Evolutionary conservation across 805 yeast species (phyloP).

Genomic region (Cyberlindnera euphorbiae): DNA sequence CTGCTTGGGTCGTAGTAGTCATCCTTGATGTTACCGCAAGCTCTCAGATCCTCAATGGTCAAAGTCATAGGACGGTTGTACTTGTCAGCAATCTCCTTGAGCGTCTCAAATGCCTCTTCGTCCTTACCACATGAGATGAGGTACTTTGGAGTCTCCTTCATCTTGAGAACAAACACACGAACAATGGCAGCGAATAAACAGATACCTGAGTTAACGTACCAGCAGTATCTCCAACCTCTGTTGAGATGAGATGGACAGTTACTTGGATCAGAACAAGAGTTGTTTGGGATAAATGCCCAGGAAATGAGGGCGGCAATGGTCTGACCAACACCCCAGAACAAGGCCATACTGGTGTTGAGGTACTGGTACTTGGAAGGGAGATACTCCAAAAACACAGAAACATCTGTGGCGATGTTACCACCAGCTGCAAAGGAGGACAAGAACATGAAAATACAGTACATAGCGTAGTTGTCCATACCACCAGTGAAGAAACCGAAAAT

Average conservation of each 20-base stretch:
- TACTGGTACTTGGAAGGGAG: constrained; percentile 46
- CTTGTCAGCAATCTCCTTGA: constrained; percentile 42
- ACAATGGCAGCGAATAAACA: constrained; percentile 43
- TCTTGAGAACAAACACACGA: constrained; percentile 37
- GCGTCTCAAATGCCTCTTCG: constrained; percentile 39
- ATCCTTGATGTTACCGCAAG: constrained; percentile 37
- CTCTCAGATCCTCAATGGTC: constrained; percentile 42
- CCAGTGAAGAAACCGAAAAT: constrained; percentile 46
- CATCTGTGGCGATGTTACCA: constrained; percentile 50
- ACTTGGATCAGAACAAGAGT: constrained; percentile 38
- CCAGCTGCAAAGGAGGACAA: constrained; percentile 42
- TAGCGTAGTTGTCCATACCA: constrained; percentile 41
- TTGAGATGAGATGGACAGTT: constrained; percentile 42
- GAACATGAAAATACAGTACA: constrained; percentile 44
- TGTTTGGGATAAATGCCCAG: constrained; percentile 48
- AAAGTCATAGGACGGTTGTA: constrained; percentile 37
- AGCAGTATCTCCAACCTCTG: constrained; percentile 57
- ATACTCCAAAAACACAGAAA: constrained; percentile 46
- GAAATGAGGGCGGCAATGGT: constrained; percentile 44
- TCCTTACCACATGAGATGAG: constrained; percentile 46
- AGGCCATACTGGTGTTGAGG: constrained; percentile 44
- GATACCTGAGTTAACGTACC: constrained; percentile 48
- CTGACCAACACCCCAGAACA: constrained; percentile 58
- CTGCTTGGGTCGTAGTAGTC: constrained; percentile 22
- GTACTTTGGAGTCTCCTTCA: constrained; percentile 52